These are phyloP conservation scores for Adansonia rubrostipa DNA, from an alignment of 441 rosid genomes.

Conservation along the genomic window DNA sequence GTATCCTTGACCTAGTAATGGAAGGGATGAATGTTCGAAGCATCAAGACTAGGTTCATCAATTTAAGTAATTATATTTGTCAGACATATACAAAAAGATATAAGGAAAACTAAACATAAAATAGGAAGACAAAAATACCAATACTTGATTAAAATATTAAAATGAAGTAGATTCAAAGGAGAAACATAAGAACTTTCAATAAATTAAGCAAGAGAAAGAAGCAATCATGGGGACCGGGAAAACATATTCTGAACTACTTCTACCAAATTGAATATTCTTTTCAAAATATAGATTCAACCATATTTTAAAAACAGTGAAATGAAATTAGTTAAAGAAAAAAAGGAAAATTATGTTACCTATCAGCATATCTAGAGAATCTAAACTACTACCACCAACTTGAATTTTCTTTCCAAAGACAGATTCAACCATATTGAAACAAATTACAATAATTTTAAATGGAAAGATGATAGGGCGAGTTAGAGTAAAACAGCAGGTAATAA, in stretches of 20 bases:
- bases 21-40: not conserved
- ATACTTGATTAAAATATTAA: not conserved
- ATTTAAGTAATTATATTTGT: not conserved
- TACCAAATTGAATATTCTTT: constrained; percentile 17
- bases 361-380: constrained; percentile 5
- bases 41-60: not conserved
- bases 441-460: not conserved
- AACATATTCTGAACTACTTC: constrained; percentile 19
- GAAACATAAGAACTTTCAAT: not conserved
- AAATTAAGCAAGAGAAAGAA: constrained; percentile 14
- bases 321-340: not conserved
- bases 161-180: not conserved
- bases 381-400: constrained; percentile 15
- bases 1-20: not conserved
- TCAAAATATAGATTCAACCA: constrained; percentile 1
- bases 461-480: not conserved
- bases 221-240: not conserved
- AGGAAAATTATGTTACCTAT: not conserved
- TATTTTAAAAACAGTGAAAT: not conserved
- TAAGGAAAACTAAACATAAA: not conserved
- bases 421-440: constrained; percentile 18
- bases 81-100: not conserved
- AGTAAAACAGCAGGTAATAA: not conserved
- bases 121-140: not conserved
- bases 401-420: constrained; percentile 11